A percentile compares a stretch with the other conserved stretches of the same genome.
Conservation (phyloP, 495 filamentous ascomycete species). For the Trypethelium eluteriae region DNA sequence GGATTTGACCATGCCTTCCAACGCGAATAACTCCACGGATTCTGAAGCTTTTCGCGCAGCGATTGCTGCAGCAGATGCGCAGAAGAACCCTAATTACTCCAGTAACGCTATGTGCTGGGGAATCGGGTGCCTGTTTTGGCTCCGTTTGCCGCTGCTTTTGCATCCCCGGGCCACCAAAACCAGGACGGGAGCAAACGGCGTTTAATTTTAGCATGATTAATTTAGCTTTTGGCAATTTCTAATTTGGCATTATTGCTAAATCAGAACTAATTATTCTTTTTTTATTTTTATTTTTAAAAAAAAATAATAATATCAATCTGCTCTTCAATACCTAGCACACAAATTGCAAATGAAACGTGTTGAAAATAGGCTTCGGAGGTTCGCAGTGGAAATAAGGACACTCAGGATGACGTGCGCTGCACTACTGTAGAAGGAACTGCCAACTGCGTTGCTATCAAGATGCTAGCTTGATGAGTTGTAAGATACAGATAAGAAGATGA, state of each 20-base stretch:
- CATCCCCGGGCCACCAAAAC: not conserved
- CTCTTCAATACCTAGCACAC: not conserved
- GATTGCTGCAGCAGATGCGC: too few species aligned
- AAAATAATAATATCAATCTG: not conserved
- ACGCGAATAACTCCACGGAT: too few species aligned
- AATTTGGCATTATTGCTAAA: slow-evolving; percentile 2
- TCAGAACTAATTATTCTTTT: not conserved
- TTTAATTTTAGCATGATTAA: slow-evolving; percentile 2
- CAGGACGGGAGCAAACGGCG: not conserved
- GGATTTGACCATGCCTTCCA: too few species aligned
- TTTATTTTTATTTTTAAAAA: not conserved
- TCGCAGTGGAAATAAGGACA: too few species aligned
- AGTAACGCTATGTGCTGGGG: not conserved
- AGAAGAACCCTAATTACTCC: too few species aligned
- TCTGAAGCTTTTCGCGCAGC: too few species aligned
- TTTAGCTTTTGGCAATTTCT: slow-evolving; percentile 1
- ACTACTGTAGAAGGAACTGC: too few species aligned
- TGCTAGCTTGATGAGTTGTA: too few species aligned
- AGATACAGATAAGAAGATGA: too few species aligned
- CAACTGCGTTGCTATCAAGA: too few species aligned
- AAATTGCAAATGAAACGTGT: slow-evolving; percentile 2
- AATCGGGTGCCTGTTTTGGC: not conserved
- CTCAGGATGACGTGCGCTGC: too few species aligned
- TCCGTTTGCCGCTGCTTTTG: not conserved
- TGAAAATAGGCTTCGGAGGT: too few species aligned